Evolutionary conservation across 768 basidiomycete genomes (phyloP), one percentile per base, ranked within the genome.

Genomic region (Boletus rubescentipes): DNA sequence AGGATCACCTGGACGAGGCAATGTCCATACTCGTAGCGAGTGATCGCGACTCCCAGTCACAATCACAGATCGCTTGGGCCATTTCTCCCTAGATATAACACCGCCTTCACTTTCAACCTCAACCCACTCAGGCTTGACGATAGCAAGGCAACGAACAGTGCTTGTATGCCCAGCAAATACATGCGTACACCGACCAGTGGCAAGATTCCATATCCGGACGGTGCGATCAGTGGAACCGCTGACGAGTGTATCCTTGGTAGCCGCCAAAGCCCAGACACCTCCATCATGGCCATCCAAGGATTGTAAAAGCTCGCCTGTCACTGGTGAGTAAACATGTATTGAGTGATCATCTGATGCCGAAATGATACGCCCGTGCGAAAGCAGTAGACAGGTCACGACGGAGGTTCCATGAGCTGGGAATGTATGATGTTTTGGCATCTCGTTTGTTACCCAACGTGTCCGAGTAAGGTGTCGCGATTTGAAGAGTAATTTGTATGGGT

Each of bases 301-400:
- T 38, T 81, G 84, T 5, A 87, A 70, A 20, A 91, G 79, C 35
- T 83, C 78, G 12, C 96, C 96, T 0, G 87, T 90, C 20, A 80
- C 69, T n/a, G 92, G 94, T 21, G 87, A 89, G 69, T 96, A 98
- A 42, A 99, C 85, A 65, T 95, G 91, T 65, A 98, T 97, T 4
- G 93, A 91, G 63, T 98, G 93, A 71, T 98, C 95, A 70, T 99
- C 96, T 1, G 93, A 96, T 11, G 96, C 95, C 11, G 92, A 94
- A 64, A 99, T 93, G 73, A 99, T 93, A 56, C 95, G 92, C 30
- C 91, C 90, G 55, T 86, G 85, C 46, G 96, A 97, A 75, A 99
- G 92, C 62, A 98, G 83, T 42, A 98, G 84, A 69, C 94, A 97
- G 38, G 96, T 99, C 67, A 99, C 93, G 57, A 98, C 96, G 21